phyloP scores from a whole-genome alignment of 2,329 filamentous ascomycete species.

The Fusarium incarnatum region DNA sequence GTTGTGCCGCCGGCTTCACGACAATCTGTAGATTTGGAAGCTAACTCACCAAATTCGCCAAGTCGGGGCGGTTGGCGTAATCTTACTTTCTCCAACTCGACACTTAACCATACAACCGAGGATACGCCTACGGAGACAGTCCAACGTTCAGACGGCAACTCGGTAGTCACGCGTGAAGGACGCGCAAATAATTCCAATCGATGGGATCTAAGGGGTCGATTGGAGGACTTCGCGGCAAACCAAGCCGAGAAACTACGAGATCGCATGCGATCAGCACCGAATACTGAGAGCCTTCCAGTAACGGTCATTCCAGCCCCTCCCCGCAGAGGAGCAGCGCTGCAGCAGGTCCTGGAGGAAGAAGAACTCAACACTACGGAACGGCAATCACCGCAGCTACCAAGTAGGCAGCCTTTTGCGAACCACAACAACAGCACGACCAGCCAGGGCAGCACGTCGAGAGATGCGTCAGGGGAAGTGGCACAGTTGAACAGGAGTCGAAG shows the following conservation, averaged over 20 bases:
- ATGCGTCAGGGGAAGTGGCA: constrained; percentile 38
- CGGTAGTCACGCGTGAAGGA: constrained; percentile 7
- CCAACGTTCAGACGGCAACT: constrained; percentile 10
- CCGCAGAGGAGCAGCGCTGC: constrained; percentile 66
- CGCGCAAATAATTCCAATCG: constrained; percentile 46
- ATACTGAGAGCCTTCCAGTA: constrained; percentile 67
- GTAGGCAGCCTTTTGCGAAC: constrained; percentile 23
- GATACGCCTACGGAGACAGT: constrained; percentile 21
- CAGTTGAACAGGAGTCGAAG: constrained; percentile 41
- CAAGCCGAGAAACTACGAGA: constrained; percentile 72
- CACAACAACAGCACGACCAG: constrained; percentile 36
- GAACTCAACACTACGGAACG: constrained; percentile 44
- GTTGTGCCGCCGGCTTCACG: constrained; percentile 27
- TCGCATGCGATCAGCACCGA: constrained; percentile 63
- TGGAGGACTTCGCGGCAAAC: constrained; percentile 71
- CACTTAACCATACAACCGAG: constrained; percentile 25
- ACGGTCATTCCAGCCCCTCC: constrained; percentile 72
- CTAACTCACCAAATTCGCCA: constrained; percentile 38
- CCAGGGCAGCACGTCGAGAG: constrained; percentile 43
- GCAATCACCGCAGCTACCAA: constrained; percentile 20
- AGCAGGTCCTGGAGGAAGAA: constrained; percentile 68
- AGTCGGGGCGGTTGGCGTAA: constrained; percentile 46
- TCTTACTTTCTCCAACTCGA: constrained; percentile 36
- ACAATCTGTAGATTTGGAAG: constrained; percentile 46
- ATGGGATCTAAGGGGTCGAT: constrained; percentile 68